phyloP scores from a whole-genome alignment of 352 stramenopile genomes.

The Pythium phragmiticola region DNA sequence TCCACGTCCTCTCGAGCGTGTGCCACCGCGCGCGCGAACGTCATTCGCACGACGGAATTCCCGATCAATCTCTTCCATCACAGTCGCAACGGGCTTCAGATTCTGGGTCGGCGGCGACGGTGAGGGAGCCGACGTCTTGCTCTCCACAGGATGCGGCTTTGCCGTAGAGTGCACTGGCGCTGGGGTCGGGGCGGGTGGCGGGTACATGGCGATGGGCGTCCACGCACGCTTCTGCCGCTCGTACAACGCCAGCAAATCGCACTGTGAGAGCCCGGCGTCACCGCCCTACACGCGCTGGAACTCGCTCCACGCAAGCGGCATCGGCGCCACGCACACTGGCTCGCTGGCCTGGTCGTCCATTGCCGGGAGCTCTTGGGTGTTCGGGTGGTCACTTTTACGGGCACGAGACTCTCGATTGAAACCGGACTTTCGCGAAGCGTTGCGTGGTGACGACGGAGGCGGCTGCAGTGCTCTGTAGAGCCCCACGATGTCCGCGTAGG shows the following conservation, averaged over 20 bases:
- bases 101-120: too few relatives aligned
- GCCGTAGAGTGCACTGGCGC: not conserved
- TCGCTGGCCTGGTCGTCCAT: not conserved
- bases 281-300: conserved; percentile 3
- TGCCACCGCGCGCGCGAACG: too few relatives aligned
- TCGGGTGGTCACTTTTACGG: not conserved
- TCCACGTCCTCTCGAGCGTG: too few relatives aligned
- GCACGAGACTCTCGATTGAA: not conserved
- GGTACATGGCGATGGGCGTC: conserved; percentile 9
- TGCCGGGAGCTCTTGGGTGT: not conserved
- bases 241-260: not conserved
- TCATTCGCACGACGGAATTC: too few relatives aligned
- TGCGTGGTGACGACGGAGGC: not conserved
- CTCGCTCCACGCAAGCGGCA: conserved; percentile 11
- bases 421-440: not conserved
- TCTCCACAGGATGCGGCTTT: too few relatives aligned
- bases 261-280: not conserved
- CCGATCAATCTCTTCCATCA: too few relatives aligned
- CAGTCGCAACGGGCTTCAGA: too few relatives aligned
- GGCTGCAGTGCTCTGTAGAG: not conserved
- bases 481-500: not conserved
- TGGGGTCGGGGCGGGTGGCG: not conserved
- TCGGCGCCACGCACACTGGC: not conserved
- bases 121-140: not conserved
- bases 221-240: not conserved